Evolutionary conservation across 2,329 filamentous ascomycete genomes (phyloP).

Genomic region (Knufia petricola): DNA sequence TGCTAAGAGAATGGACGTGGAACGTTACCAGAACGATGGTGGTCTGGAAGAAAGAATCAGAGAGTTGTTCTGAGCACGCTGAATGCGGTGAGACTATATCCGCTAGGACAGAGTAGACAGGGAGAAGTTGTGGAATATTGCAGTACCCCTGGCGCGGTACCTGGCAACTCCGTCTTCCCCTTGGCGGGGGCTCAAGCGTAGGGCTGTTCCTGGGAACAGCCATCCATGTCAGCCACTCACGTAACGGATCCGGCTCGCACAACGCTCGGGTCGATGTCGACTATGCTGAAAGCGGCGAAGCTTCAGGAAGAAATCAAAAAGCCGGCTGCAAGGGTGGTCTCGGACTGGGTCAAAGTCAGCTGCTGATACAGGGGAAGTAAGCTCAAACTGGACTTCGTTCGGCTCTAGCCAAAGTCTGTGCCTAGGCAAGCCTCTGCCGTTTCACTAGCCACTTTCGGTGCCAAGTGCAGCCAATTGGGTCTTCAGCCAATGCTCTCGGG

Average conservation of each 20-base stretch:
- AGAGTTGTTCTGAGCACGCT: slow-evolving; percentile 8
- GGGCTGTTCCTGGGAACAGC: not conserved
- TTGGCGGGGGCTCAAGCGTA: not conserved
- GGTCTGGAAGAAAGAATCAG: not conserved
- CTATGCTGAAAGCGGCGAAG: not conserved
- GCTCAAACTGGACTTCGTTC: not conserved
- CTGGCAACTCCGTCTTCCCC: not conserved
- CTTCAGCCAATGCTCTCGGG: not conserved
- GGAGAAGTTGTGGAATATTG: slow-evolving; percentile 1
- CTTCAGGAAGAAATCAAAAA: too few species aligned
- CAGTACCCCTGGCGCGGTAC: slow-evolving; percentile 1
- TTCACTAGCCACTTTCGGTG: not conserved
- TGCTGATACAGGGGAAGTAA: slow-evolving; percentile 1
- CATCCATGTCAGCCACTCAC: not conserved
- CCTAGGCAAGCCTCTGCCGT: not conserved
- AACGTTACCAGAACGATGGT: slow-evolving; percentile 6
- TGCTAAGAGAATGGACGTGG: not conserved
- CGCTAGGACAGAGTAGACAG: not conserved
- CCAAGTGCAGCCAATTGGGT: not conserved
- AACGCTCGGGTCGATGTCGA: not conserved
- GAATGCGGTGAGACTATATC: not conserved
- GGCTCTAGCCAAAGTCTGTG: not conserved
- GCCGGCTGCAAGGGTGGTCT: slow-evolving; percentile 1
- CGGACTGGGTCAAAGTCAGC: slow-evolving; percentile 1
- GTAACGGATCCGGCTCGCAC: not conserved